Percentiles rank a stretch among this genome's conserved stretches.
These are phyloP conservation scores for Dothideomycetidae sp. DNA, from an alignment of 2,329 filamentous ascomycete species.

Conservation along the genomic window DNA sequence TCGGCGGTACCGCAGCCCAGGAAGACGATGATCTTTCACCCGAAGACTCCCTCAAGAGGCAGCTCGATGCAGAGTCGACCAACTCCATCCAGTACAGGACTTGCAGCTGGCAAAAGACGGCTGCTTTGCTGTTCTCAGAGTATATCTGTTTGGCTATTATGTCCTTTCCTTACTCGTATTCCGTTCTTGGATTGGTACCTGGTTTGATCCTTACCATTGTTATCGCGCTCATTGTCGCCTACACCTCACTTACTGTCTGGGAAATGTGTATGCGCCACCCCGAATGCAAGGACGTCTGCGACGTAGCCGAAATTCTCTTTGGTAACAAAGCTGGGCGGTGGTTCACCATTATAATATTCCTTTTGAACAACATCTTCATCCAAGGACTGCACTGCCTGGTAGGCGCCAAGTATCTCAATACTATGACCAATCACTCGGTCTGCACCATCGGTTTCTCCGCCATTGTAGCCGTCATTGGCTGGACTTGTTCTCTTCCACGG, in stretches of 20 bases:
- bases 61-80: conserved; percentile 62
- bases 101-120: conserved; percentile 92
- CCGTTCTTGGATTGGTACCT: conserved; percentile 71
- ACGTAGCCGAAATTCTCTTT: conserved; percentile 91
- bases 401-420: conserved; percentile 79
- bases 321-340: conserved; percentile 59
- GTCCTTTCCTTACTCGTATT: conserved; percentile 92
- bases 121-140: conserved; percentile 79
- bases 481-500: conserved; percentile 64
- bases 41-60: conserved; percentile 40
- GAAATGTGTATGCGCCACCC: conserved; percentile 84
- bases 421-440: conserved; percentile 56
- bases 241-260: conserved; percentile 60
- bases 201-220: conserved; percentile 71
- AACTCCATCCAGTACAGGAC: conserved; percentile 82
- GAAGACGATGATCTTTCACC: conserved; percentile 23
- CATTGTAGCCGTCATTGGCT: conserved; percentile 61
- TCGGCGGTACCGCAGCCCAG: conserved; percentile 10
- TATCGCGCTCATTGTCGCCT: conserved; percentile 64
- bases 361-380: conserved; percentile 89
- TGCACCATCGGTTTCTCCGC: conserved; percentile 72
- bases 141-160: conserved; percentile 91
- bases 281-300: conserved; percentile 82
- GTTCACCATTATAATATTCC: conserved; percentile 67
- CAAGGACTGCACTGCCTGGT: conserved; percentile 73